Base-by-base conservation (phyloP, 352 stramenopile species). In the Globisporangium echinulatum region DNA sequence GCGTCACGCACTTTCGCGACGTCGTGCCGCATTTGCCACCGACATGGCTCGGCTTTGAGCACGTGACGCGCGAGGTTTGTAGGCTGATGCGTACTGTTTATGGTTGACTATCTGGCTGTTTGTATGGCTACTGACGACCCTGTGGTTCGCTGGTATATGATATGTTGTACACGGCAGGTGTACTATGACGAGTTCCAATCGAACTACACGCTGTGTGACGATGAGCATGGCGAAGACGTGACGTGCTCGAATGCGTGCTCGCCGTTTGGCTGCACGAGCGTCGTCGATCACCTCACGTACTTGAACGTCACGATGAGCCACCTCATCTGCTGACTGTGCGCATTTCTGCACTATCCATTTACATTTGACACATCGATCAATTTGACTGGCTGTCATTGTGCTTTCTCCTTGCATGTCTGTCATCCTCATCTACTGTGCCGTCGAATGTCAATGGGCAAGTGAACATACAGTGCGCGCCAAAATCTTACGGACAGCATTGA, bases 261-360 rank as follows among this genome's bases (percentile, higher is more conserved):
- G 7, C 77, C 79, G 0, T 88, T 89, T 40, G 72, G 80, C 7
- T 90, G 82, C 67, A 90, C 79, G 5, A 94, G 85, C 59, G 81
- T 94, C 52, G 77, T 91, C 10, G 85, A 94, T 67, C 85, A 94
- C 57, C 74, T 94, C 54, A 91, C 78, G 56, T 94, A 94, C 69
- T 68, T 94, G 56, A 94, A 94, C 68, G 85, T 94, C 55, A 90
- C 85, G 13, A 91, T 94, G 82, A 92, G 85, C 66, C 85, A 94
- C 66, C 72, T 94, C 56, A 81, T 90, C 44, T 94, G 85, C 70
- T 94, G 25, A 33, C 25, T 33, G 25, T 33, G 25, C 25, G 25
- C 25, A 33, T 1, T 33, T 33, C 25, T 33, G 2, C 25, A 33
- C 25, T 33, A 33, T 3, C 2, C 25, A 3, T 33, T 33, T 33